phyloP scores from a whole-genome alignment of 306 rosid genomes.

The Crotalaria pallida region DNA sequence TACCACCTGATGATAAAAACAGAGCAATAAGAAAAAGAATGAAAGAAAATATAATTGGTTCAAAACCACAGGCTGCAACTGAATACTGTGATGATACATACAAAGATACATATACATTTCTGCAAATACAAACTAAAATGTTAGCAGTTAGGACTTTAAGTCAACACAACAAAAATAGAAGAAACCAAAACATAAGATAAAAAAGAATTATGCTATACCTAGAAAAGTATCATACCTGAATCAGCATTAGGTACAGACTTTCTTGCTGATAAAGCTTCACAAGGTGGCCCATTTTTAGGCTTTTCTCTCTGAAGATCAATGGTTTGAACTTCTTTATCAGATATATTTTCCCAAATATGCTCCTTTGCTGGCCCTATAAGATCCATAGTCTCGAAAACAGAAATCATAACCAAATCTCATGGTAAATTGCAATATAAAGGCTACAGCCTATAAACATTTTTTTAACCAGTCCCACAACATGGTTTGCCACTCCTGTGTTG shows the following conservation, averaged over 20 bases:
- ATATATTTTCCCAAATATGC: background rate
- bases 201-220: background rate
- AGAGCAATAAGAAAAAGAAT: background rate
- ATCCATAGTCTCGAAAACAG: constrained; percentile 18
- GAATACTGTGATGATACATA: background rate
- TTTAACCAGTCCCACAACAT: background rate
- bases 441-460: background rate
- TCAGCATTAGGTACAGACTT: constrained; percentile 3
- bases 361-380: constrained; percentile 22
- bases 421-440: background rate
- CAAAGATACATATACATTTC: background rate
- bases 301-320: constrained; percentile 14
- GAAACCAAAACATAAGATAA: background rate
- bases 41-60: constrained; percentile 4
- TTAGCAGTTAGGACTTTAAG: background rate
- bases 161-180: background rate
- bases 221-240: constrained; percentile 23
- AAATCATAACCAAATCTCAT: background rate
- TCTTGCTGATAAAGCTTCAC: constrained; percentile 9
- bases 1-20: constrained; percentile 27
- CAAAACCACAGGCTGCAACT: background rate
- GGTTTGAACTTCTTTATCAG: constrained; percentile 17
- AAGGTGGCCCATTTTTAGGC: background rate
- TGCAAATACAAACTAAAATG: background rate
- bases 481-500: background rate